Base-by-base conservation (phyloP, 2,329 filamentous ascomycete species). In the Colletotrichum sp. region DNA sequence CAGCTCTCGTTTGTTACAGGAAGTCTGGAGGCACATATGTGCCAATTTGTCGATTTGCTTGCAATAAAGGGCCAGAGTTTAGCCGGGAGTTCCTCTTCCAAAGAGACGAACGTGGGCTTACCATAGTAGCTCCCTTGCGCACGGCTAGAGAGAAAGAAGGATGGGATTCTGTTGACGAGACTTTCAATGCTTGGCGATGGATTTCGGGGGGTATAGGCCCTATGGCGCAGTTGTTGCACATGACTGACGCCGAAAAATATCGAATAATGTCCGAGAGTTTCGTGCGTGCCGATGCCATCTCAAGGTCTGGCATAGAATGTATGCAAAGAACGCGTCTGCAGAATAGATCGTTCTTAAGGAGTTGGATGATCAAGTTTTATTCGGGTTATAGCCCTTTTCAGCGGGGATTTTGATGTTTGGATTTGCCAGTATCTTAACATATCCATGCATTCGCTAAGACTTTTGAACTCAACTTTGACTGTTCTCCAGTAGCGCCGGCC, bases 11-110 rank as follows among this genome's bases (percentile, higher is more conserved):
- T 43, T 43, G 38, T 12, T 43, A 43, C 38, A 5, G 38, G 16
- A 9, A n/a, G 9, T 10, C 38, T 43, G 18, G 18, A 43, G 38
- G 8, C 38, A 1, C 1, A 3, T 3, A 5, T 10, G 38, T 48
- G 38, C 38, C 38, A 12, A 7, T 48, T 4, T 48, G n/a, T n/a
- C 18, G 18, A 48, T 1, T 48, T 43, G 9, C 18, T 43, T 43
- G 38, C 1, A n/a, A 43, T 2, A n/a, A 12, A 3, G 38, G 18
- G 9, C 38, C 9, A 6, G 1, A n/a, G 0, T 43, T n/a, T 43
- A 43, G 9, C 38, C 38, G 38, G 18, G 38, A 48, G 9, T 48
- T 12, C 18, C 38, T 48, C 1, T 48, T 48, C 5, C 18, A 48
- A 48, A 48, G 18, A 48, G 38, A 48, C 5, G 18, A 6, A 48